These are phyloP conservation scores for Talaromyces sp. DNA, from an alignment of 2,329 filamentous ascomycete genomes.

Conservation along the genomic window DNA sequence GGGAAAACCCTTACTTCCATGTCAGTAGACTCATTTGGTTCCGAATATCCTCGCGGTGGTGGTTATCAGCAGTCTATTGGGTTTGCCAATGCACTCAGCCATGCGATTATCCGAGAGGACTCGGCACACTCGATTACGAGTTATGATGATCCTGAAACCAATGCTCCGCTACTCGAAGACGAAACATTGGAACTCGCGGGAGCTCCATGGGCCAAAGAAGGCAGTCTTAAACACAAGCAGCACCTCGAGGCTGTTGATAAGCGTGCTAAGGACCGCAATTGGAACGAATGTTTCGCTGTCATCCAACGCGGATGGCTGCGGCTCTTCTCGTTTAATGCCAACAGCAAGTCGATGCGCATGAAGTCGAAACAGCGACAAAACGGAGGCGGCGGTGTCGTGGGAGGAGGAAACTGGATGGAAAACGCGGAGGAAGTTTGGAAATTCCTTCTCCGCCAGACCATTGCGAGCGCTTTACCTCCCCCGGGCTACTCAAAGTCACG, in stretches of 20 bases:
- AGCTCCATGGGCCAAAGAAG: constrained; percentile 98
- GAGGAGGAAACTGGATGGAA: constrained; percentile 97
- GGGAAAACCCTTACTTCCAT: constrained; percentile 87
- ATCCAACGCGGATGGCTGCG: constrained; percentile 93
- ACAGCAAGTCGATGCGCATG: constrained; percentile 62
- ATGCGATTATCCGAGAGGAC: constrained; percentile 88
- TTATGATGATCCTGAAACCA: constrained; percentile 57
- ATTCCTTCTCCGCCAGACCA: constrained; percentile 84
- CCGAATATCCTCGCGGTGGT: constrained; percentile 68
- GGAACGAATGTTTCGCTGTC: constrained; percentile 93
- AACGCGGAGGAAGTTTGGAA: constrained; percentile 86
- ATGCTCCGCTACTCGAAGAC: constrained; percentile 73
- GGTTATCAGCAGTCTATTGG: constrained; percentile 89
- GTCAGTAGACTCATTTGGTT: constrained; percentile 86
- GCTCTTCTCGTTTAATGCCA: constrained; percentile 85
- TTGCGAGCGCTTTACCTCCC: constrained; percentile 82
- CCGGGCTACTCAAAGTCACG: constrained; percentile 89
- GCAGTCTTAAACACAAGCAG: constrained; percentile 92
- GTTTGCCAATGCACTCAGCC: constrained; percentile 92
- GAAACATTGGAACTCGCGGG: constrained; percentile 87
- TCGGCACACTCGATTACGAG: constrained; percentile 49
- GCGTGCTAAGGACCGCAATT: constrained; percentile 88
- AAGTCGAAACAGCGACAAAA: constrained; percentile 55
- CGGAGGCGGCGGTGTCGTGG: constrained; percentile 67
- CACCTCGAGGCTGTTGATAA: constrained; percentile 88